Evolutionary conservation across 768 basidiomycete species (phyloP).

Genomic region (Podaxis mareebaensis): DNA sequence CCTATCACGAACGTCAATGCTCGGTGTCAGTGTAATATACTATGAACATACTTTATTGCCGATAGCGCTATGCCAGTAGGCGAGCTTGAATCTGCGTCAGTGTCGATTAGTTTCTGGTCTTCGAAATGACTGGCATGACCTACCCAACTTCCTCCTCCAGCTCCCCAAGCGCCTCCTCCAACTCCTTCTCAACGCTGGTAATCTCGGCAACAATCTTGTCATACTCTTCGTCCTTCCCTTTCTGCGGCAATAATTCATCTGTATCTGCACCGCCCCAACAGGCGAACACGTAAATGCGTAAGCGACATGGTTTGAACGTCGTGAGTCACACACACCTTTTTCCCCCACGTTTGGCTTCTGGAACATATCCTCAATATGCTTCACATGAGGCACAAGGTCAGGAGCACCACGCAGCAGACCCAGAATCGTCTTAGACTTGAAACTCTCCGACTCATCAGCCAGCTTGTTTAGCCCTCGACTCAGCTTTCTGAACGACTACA

Average conservation of each 20-base stretch:
- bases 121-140: conserved; percentile 5
- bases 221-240: conserved; percentile 86
- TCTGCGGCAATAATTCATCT: conserved; percentile 74
- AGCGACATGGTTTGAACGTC: neutral
- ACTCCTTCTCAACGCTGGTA: conserved; percentile 60
- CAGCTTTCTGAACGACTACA: conserved; percentile 74
- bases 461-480: conserved; percentile 66
- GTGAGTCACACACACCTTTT: conserved; percentile 46
- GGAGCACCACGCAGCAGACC: conserved; percentile 81
- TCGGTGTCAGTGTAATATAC: neutral
- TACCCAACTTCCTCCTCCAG: conserved; percentile 73
- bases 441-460: conserved; percentile 64
- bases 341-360: conserved; percentile 42
- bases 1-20: conserved; percentile 44
- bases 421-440: conserved; percentile 75
- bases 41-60: conserved; percentile 69
- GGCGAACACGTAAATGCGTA: neutral
- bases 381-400: conserved; percentile 70
- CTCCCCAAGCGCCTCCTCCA: conserved; percentile 68
- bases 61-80: conserved; percentile 60
- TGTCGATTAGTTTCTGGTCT: neutral
- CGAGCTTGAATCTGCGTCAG: conserved; percentile 32
- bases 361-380: conserved; percentile 75
- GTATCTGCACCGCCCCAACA: conserved; percentile 38
- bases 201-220: conserved; percentile 80